Percentiles rank a stretch among this genome's conserved stretches.
phyloP scores from a whole-genome alignment of 2,329 filamentous ascomycete species.

The Colletotrichum salicis region DNA sequence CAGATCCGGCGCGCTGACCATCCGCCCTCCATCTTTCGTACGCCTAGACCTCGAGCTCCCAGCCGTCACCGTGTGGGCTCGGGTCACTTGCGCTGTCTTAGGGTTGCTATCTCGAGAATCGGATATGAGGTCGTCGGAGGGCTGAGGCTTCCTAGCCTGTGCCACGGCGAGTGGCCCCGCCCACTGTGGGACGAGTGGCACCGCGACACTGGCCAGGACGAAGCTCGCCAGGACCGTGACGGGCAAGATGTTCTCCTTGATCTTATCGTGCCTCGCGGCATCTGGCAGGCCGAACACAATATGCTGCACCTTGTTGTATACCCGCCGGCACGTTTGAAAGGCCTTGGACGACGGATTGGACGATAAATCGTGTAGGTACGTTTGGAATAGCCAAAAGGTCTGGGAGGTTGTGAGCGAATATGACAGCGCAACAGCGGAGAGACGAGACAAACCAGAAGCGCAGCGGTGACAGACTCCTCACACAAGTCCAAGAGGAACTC shows the following conservation, averaged over 20 bases:
- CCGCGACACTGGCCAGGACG: slow-evolving; percentile 79
- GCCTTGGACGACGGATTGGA: slow-evolving; percentile 78
- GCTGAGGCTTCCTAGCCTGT: slow-evolving; percentile 80
- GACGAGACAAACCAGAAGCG: slow-evolving; percentile 73
- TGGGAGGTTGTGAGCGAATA: slow-evolving; percentile 50
- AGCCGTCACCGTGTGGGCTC: slow-evolving; percentile 75
- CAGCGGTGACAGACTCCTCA: slow-evolving; percentile 87
- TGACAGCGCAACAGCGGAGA: slow-evolving; percentile 8
- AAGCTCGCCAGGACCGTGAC: slow-evolving; percentile 85
- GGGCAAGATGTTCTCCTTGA: slow-evolving; percentile 83
- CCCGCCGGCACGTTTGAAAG: slow-evolving; percentile 83
- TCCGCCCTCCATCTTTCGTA: slow-evolving; percentile 57
- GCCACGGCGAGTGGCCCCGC: slow-evolving; percentile 84
- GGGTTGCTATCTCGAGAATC: slow-evolving; percentile 58
- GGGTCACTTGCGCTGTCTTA: slow-evolving; percentile 67
- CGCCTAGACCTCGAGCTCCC: slow-evolving; percentile 62
- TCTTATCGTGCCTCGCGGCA: slow-evolving; percentile 75
- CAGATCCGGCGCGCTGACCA: slow-evolving; percentile 56
- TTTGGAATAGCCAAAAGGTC: slow-evolving; percentile 94
- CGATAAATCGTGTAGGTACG: slow-evolving; percentile 84
- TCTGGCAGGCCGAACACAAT: slow-evolving; percentile 85
- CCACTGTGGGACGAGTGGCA: slow-evolving; percentile 80
- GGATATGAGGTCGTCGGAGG: slow-evolving; percentile 68
- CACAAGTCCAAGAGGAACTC: slow-evolving; percentile 88
- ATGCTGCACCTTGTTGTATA: slow-evolving; percentile 90